Percentiles rank a stretch among this genome's conserved stretches.
Evolutionary conservation across 2,329 filamentous ascomycete species (phyloP).

Genomic region (Colletotrichum echinochloae): DNA sequence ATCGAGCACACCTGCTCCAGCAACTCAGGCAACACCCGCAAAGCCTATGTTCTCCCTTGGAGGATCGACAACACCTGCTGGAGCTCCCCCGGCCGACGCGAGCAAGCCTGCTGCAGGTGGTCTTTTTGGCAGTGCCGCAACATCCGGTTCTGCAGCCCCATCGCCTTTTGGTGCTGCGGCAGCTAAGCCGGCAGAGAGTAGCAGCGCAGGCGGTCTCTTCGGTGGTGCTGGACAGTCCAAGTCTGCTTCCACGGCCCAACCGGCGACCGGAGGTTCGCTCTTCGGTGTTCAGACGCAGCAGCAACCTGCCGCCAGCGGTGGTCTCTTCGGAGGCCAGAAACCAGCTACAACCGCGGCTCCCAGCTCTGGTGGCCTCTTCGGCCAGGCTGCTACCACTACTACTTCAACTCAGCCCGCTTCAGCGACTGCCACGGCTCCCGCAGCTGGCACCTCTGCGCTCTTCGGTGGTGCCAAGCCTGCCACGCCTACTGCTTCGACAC

Average conservation of each 20-base stretch:
- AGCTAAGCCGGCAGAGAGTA: slow-evolving; percentile 24
- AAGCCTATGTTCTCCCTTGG: slow-evolving; percentile 62
- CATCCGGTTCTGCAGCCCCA: slow-evolving; percentile 31
- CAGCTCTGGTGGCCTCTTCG: slow-evolving; percentile 37
- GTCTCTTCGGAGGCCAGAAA: slow-evolving; percentile 43
- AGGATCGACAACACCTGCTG: slow-evolving; percentile 67
- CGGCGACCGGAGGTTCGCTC: slow-evolving; percentile 40
- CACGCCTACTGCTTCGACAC: slow-evolving; percentile 46
- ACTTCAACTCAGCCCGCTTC: slow-evolving; percentile 46
- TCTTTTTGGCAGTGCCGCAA: slow-evolving; percentile 48
- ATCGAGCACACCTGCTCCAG: slow-evolving; percentile 38
- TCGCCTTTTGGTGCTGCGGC: slow-evolving; percentile 35
- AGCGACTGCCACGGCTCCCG: slow-evolving; percentile 42
- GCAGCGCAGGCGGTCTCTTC: slow-evolving; percentile 47
- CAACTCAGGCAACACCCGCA: slow-evolving; percentile 55
- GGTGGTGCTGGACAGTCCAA: slow-evolving; percentile 47
- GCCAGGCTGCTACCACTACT: slow-evolving; percentile 37
- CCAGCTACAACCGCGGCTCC: slow-evolving; percentile 28
- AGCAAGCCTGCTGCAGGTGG: slow-evolving; percentile 47
- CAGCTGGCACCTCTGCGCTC: slow-evolving; percentile 45
- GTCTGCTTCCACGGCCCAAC: slow-evolving; percentile 42
- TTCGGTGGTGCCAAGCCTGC: slow-evolving; percentile 58
- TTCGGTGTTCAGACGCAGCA: slow-evolving; percentile 33
- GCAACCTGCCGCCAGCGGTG: slow-evolving; percentile 40
- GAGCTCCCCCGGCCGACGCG: slow-evolving; percentile 60